A percentile compares a stretch with the other conserved stretches of the same genome.
Conservation (phyloP, 148 eudicot genomes). For the Vaccinium vitisidaea region DNA sequence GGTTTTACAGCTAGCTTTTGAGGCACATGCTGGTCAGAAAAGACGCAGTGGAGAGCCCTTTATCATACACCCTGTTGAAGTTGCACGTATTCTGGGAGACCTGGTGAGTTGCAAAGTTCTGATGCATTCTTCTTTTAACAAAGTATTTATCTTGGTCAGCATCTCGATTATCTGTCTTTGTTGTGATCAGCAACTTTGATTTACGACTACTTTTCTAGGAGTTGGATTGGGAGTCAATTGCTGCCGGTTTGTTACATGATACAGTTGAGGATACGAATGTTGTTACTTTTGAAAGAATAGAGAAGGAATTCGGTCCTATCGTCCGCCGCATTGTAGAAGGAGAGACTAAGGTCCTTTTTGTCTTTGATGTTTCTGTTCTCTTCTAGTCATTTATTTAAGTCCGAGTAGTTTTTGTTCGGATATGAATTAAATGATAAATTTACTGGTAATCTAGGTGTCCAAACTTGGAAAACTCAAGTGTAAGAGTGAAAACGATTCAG, state of each 20-base stretch:
- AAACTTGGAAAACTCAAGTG: constrained; percentile 90
- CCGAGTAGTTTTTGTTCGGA: neutral
- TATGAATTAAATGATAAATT: neutral
- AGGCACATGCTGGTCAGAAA: constrained; percentile 96
- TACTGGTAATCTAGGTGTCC: constrained; percentile 61
- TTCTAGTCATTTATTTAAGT: neutral
- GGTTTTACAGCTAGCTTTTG: constrained; percentile 81
- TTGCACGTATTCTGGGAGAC: constrained; percentile 96
- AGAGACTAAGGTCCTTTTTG: constrained; percentile 79
- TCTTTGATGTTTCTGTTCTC: neutral
- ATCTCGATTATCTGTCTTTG: constrained; percentile 7
- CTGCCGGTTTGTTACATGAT: constrained; percentile 97
- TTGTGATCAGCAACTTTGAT: constrained; percentile 11
- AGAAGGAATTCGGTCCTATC: constrained; percentile 77
- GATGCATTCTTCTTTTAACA: constrained; percentile 6
- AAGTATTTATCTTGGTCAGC: neutral
- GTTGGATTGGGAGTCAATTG: constrained; percentile 98
- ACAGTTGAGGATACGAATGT: constrained; percentile 96
- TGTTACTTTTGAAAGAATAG: constrained; percentile 84
- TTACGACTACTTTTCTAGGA: constrained; percentile 48
- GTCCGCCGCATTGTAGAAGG: constrained; percentile 98
- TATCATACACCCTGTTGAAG: constrained; percentile 95
- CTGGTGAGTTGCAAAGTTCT: constrained; percentile 60
- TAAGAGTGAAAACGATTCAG: constrained; percentile 65
- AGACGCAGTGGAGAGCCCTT: constrained; percentile 98